Evolutionary conservation across 1,139 yeast genomes (phyloP), one percentile per base, ranked within the genome.

Genomic region (Protomyces macrosporus): DNA sequence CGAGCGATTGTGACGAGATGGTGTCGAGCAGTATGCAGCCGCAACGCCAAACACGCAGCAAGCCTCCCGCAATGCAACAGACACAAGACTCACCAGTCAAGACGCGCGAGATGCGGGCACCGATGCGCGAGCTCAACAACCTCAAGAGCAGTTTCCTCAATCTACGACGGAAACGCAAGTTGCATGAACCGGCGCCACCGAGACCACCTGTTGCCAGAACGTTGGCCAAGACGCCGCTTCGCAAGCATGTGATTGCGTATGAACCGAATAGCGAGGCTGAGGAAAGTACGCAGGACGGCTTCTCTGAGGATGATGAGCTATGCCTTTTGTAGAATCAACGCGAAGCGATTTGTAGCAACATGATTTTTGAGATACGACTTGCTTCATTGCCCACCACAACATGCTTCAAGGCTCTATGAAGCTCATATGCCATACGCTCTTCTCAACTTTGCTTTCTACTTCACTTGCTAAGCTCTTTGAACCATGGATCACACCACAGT

Each of bases 81-180:
- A 7, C 12, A 10, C 3, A 7, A 16, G 48, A 30, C 16, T 12
- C 16, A 16, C 45, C 12, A 53, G 34, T 7, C 45, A 42, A 32
- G 48, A 23, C 23, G 32, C 45, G 51, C 10, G 58, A 40, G 33
- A 32, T 23, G 58, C 58, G 33, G 3, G 9, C 48, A 32, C 45
- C 60, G 6, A 16, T 57, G 55, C 45, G 60, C 3, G 60, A 57
- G 39, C 50, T 57, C 37, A 57, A 37, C 48, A 57, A 50, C 9
- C 50, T 57, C 32, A 57, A 50, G 34, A 36, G 45, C 32, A 37
- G 55, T 39, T 57, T 57, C 16, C 35, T 45, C n/a, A 14, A n/a
- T 23, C 45, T 30, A 23, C 36, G 60, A 5, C 36, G 40, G n/a
- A 57, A 50, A 36, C 40, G 16, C 10, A 45, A 55, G 36, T 33